Evolutionary conservation across 192 early-diverging fungal species (phyloP), one percentile per base, ranked within the genome.

Genomic region (Umbelopsis isabellina): DNA sequence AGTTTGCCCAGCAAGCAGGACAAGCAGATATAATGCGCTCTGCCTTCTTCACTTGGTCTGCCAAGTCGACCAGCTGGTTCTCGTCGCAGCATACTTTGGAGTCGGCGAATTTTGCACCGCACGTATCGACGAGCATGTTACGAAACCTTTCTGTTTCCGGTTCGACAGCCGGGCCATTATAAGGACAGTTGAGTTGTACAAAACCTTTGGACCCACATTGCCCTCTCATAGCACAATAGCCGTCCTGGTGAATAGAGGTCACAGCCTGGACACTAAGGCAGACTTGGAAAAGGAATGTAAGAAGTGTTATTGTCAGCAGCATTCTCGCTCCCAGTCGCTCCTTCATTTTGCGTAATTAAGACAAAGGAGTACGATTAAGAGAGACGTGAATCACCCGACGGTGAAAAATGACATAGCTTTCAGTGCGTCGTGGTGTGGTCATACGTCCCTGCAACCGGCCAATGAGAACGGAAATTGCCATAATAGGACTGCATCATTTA

Each of bases 1-100:
- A 87, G 65, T 90, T 90, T n/a, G 80, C 72, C 86, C 85, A 90
- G 67, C 88, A 90, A 2, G 88, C 88, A 25, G 88, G 88, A 68
- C 88, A 90, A 8, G 85, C 79, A 5, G 81, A 74, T 41, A 88
- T 82, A 47, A 90, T 79, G 13, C 77, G 78, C 16, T 85, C 82
- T 11, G 83, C 85, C 33, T 80, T 78, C 65, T 86, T 82, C 33
- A 83, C 82, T 65, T 79, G 82, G 16, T 76, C 67, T 7, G 79
- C 68, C 15, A 90, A 67, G 55, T 73, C 71, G 46, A 82, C 74
- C 22, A 88, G 58, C 71, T 90, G 88, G 35, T 72, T 68, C n/a
- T 80, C 70, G 51, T 83, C 83, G 67, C 88, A 90, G 72, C 88
- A 90, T 25, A 78, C 82, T 37, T 73, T 74, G 18, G 79, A 77